Conservation (phyloP, 176 grass and related monocot genomes). For the Ananas comosus region DNA sequence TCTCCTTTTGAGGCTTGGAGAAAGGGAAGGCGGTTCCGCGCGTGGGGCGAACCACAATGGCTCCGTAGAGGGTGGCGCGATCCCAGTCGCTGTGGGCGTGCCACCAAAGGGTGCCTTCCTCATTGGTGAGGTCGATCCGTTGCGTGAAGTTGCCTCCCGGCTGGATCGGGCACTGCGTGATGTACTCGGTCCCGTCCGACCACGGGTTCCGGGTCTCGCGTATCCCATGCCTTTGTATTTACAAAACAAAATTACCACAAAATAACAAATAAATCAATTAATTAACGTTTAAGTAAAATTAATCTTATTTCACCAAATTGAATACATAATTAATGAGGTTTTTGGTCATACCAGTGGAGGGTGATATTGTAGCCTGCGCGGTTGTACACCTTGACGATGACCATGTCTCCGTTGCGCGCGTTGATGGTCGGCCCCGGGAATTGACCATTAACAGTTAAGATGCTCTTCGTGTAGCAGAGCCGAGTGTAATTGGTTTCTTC, state of each 20-base stretch:
- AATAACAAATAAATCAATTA: background rate
- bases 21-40: conserved; percentile 10
- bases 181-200: conserved; percentile 28
- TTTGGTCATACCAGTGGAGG: background rate
- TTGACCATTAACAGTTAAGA: conserved; percentile 4
- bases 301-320: background rate
- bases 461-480: background rate
- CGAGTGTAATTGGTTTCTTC: background rate
- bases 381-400: background rate
- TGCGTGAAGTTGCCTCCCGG: conserved; percentile 12
- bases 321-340: background rate
- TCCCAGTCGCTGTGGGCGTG: conserved; percentile 28
- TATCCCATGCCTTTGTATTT: conserved; percentile 24
- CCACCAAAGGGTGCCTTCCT: conserved; percentile 43
- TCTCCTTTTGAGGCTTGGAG: background rate
- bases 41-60: conserved; percentile 16
- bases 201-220: conserved; percentile 11
- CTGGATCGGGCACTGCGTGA: conserved; percentile 31
- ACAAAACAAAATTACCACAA: background rate
- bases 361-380: background rate
- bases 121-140: conserved; percentile 19
- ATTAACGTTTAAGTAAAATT: background rate
- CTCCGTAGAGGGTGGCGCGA: conserved; percentile 22
- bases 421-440: conserved; percentile 1
- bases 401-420: background rate